phyloP scores from a whole-genome alignment of 2,329 filamentous ascomycete genomes.

The Didymella pomorum region DNA sequence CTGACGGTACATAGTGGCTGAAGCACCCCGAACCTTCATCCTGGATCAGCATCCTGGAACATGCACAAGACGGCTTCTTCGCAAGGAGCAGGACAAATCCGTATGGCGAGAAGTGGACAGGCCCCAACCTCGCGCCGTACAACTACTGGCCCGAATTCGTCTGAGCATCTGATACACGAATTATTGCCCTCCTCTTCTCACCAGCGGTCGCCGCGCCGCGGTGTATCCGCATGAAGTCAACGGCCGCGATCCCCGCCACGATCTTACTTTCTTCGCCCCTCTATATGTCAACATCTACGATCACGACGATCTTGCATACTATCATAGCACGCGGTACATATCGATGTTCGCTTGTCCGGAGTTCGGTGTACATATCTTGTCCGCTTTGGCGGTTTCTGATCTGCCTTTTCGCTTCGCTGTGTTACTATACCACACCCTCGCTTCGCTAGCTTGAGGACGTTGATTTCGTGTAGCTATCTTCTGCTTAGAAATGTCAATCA shows the following conservation, averaged over 20 bases:
- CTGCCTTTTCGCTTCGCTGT: background rate
- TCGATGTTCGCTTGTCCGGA: background rate
- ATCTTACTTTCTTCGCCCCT: background rate
- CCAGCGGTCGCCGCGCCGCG: slow-evolving; percentile 10
- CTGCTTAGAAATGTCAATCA: background rate
- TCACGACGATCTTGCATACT: background rate
- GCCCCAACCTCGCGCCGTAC: slow-evolving; percentile 58
- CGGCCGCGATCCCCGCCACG: background rate
- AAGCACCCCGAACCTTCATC: slow-evolving; percentile 65
- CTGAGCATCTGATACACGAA: too few relatives aligned
- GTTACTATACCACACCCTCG: slow-evolving; percentile 7
- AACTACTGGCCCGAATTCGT: slow-evolving; percentile 62
- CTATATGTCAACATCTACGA: slow-evolving; percentile 1
- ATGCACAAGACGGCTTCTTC: slow-evolving; percentile 64
- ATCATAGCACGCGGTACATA: too few relatives aligned
- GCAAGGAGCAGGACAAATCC: slow-evolving; percentile 58
- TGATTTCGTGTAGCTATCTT: background rate
- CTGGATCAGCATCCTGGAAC: slow-evolving; percentile 63
- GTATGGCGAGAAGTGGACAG: slow-evolving; percentile 64
- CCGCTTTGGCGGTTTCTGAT: background rate
- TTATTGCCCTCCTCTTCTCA: too few relatives aligned
- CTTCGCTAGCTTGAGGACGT: background rate
- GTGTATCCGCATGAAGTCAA: background rate
- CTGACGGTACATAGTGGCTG: slow-evolving; percentile 56
- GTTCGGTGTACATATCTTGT: slow-evolving; percentile 3